Evolutionary conservation across 2,329 filamentous ascomycete species (phyloP), one percentile per base, ranked within the genome.

Genomic region (Diaporthe eres): DNA sequence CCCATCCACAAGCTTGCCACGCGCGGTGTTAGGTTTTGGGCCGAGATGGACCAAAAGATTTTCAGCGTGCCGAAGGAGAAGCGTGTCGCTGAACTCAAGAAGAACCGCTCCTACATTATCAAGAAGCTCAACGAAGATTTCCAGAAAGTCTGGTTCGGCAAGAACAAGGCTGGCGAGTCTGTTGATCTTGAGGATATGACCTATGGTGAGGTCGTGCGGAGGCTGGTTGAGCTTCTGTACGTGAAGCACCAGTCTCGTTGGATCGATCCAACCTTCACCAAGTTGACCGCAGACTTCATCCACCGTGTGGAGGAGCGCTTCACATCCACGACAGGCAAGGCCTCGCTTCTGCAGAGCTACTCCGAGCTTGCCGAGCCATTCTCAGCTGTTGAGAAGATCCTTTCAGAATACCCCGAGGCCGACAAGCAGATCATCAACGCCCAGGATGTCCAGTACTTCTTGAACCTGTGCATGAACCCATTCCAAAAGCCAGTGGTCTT

Each of bases 1-100:
- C 97, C 97, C 8, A 99, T 99, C 77, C 97, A 99, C 89, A 99
- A 99, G 88, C 91, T 99, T 76, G 97, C 97, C 22, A 99, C 97
- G 67, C 94, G 97, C 76, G 97, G 97, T 90, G 96, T 99, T 65
- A 89, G 92, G 73, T 98, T 99, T 89, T 99, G 97, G 97, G 93
- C 95, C 68, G 97, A 99, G 87, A 98, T 99, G 95, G 97, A 99
- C 82, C 92, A 97, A 85, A 98, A 98, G 87, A 98, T 99, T 81
- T 99, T 99, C 88, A 94, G 92, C 82, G 88, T 99, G 67, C 96
- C 98, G 85, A 98, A 98, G 88, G 95, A 96, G 82, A 98, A 98
- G 89, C 93, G 95, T 57, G 88, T 98, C 31, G 90, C 94, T 2
- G 95, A 97, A 86, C 89, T 98, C 57, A 95, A 95, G 88, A 97